Evolutionary conservation across 2,329 filamentous ascomycete species (phyloP), one percentile per base, ranked within the genome.

Genomic region (Fusarium denticulatum): DNA sequence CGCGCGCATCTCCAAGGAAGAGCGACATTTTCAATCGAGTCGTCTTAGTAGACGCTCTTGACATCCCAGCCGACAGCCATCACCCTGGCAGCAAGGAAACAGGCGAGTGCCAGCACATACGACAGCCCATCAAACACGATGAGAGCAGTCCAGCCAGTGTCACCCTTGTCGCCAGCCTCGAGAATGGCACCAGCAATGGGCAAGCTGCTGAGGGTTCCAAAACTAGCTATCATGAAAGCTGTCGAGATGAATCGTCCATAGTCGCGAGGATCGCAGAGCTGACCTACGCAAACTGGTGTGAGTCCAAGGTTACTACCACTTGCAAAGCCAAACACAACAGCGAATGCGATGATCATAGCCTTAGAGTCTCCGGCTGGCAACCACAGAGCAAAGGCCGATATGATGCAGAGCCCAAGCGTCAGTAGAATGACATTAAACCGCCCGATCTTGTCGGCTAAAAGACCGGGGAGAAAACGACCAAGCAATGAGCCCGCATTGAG

Each of bases 391-490:
- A 92, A 88, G 9, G 92, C 82, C 37, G 84, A 83, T 43, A 83
- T 80, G n/a, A 92, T 84, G 66, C 85, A 88, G 11, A 88, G 75
- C 2, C 86, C 81, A 32, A 94, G 88, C 0, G 92, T 92, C 24
- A 90, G 80, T 52, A 96, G 88, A 82, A 96, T 92, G 57, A 91
- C 89, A 79, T 97, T 97, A 84, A 94, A 97, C 8, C 94, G 89
- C 1, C 95, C 95, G 7, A 94, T 80, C 56, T 87, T 89, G 79
- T 97, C 95, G 0, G 94, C 92, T 14, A 94, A 83, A 69, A 93
- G 87, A 0, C 94, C 94, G 0, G 94, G 94, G 0, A 95, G 85
- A 82, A 90, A 93, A 28, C 95, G 89, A 7, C 95, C 95, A 13
- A 96, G 83, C 59, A 93, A 90, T 1, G 92, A 94, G 16, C 92